Percentiles rank a stretch among this genome's conserved stretches.
phyloP scores from a whole-genome alignment of 805 yeast species.

The Metschnikowia arizonensis region DNA sequence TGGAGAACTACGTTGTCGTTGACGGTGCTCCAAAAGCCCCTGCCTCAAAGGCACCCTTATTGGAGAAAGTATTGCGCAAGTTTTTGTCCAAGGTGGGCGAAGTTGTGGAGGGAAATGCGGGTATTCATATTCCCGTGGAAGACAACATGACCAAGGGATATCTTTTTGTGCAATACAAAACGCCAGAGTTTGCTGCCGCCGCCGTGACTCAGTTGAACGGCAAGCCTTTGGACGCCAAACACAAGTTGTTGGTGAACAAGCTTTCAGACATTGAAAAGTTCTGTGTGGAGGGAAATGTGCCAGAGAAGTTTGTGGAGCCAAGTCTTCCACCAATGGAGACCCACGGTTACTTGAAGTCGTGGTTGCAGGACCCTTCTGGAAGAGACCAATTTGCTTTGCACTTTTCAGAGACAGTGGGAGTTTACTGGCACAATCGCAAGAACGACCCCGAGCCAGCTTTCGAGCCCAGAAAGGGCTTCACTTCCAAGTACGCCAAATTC shows the following conservation, averaged over 20 bases:
- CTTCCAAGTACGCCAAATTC: conserved; percentile 81
- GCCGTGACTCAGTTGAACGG: conserved; percentile 81
- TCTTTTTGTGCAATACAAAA: conserved; percentile 76
- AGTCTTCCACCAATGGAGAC: conserved; percentile 65
- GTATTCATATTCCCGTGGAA: conserved; percentile 77
- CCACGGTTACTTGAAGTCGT: conserved; percentile 78
- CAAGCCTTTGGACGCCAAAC: conserved; percentile 91
- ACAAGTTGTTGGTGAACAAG: conserved; percentile 79
- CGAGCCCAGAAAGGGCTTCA: conserved; percentile 80
- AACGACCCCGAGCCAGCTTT: conserved; percentile 70
- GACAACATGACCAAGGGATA: conserved; percentile 81
- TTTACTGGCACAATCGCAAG: conserved; percentile 79
- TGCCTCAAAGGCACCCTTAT: conserved; percentile 75
- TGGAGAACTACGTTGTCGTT: conserved; percentile 76
- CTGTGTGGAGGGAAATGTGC: conserved; percentile 60
- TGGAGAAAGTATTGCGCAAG: conserved; percentile 81
- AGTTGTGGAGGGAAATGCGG: conserved; percentile 54
- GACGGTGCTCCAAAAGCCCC: conserved; percentile 98
- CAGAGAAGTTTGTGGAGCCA: conserved; percentile 67
- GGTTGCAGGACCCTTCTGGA: conserved; percentile 85
- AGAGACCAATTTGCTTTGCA: conserved; percentile 89
- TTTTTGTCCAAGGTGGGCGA: conserved; percentile 75
- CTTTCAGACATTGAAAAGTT: conserved; percentile 78
- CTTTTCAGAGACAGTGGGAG: conserved; percentile 73
- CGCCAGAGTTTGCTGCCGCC: conserved; percentile 61